These are phyloP conservation scores for Penicillium capsulatum DNA, from an alignment of 2,329 filamentous ascomycete genomes.

Conservation along the genomic window DNA sequence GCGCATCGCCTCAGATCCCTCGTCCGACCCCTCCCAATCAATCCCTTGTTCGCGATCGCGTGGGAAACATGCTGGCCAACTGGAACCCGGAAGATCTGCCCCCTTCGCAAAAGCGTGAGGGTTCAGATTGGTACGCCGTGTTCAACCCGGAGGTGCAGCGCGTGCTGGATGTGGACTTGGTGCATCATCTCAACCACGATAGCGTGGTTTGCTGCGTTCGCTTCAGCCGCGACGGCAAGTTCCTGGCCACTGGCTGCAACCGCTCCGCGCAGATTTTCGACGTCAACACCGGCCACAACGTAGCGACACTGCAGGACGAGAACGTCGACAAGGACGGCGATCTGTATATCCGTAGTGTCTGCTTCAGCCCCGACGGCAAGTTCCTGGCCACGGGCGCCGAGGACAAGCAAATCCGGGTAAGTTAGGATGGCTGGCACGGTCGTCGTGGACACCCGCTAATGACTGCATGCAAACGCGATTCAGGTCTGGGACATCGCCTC, in stretches of 20 bases:
- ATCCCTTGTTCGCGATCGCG: slow-evolving; percentile 47
- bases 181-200: slow-evolving; percentile 88
- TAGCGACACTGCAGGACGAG: slow-evolving; percentile 86
- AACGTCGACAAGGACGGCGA: slow-evolving; percentile 83
- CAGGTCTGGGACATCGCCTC: slow-evolving; percentile 91
- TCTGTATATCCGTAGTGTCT: slow-evolving; percentile 94
- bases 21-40: slow-evolving; percentile 65
- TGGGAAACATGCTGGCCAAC: slow-evolving; percentile 73
- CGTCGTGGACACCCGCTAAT: slow-evolving; percentile 5
- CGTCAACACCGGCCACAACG: slow-evolving; percentile 77
- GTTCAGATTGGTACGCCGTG: slow-evolving; percentile 90
- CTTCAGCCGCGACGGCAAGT: slow-evolving; percentile 93
- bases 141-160: slow-evolving; percentile 92
- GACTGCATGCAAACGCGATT: slow-evolving; percentile 4
- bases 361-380: slow-evolving; percentile 94
- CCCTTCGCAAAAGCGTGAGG: slow-evolving; percentile 80
- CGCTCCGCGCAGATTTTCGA: slow-evolving; percentile 99
- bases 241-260: slow-evolving; percentile 95
- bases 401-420: slow-evolving; percentile 91
- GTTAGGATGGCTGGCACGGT: slow-evolving; percentile 25
- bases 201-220: slow-evolving; percentile 98
- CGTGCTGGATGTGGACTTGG: slow-evolving; percentile 84
- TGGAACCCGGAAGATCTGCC: slow-evolving; percentile 82
- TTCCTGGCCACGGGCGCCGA: slow-evolving; percentile 94
- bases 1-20: slow-evolving; percentile 79